Conservation (phyloP, 73 alveolate species). For the Breviolum minutum region DNA sequence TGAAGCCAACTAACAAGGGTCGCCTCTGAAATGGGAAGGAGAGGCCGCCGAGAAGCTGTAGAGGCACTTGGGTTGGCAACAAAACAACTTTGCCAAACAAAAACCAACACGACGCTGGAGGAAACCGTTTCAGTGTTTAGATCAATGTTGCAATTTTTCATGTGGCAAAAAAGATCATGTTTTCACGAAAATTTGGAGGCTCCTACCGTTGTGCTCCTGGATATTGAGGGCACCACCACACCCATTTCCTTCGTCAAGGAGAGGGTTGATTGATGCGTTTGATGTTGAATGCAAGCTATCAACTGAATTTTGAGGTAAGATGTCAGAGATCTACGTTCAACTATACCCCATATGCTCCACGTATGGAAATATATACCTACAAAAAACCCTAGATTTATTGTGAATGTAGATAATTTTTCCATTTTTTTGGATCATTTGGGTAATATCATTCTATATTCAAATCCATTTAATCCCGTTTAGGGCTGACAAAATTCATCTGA, state of each 20-base stretch:
- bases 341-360: too few species aligned
- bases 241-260: constrained; percentile 93
- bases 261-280: background rate
- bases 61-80: background rate
- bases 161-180: background rate
- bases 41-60: background rate
- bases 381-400: too few species aligned
- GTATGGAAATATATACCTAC: too few species aligned
- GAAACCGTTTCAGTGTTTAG: too few species aligned
- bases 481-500: background rate
- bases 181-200: background rate
- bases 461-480: background rate
- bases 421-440: too few species aligned
- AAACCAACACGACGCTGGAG: background rate
- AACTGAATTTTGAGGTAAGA: background rate
- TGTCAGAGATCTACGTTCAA: too few species aligned
- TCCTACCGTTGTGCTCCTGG: constrained; percentile 87
- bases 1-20: background rate
- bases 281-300: background rate
- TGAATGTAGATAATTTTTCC: too few species aligned
- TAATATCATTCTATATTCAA: too few species aligned
- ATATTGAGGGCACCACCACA: constrained; percentile 93
- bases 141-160: too few species aligned
- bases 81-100: too few species aligned
- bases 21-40: background rate